Percentiles rank a stretch among this genome's conserved stretches.
Conservation (phyloP, 2,329 filamentous ascomycete species). For the Paraphoma chrysanthemicola region DNA sequence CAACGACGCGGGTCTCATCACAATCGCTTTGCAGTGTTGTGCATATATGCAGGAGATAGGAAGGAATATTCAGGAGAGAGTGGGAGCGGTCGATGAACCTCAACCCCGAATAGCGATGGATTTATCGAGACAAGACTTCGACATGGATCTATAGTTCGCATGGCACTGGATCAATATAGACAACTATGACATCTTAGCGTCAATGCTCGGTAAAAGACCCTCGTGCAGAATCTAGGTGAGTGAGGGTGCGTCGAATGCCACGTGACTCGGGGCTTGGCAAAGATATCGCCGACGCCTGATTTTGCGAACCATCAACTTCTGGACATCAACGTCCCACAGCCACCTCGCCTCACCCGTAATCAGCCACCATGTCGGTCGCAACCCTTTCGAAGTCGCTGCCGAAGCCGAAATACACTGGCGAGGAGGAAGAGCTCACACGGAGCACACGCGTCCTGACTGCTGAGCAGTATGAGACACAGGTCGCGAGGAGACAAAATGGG, state of each 20-base stretch:
- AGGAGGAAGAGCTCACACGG: slow-evolving; percentile 82
- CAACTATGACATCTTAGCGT: no score
- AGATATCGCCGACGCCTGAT: not conserved
- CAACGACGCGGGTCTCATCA: slow-evolving; percentile 1
- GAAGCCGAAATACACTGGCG: slow-evolving; percentile 88
- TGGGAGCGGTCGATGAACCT: not conserved
- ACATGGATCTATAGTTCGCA: no score
- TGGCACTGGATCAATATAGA: no score
- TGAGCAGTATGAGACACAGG: slow-evolving; percentile 82
- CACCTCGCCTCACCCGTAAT: not conserved
- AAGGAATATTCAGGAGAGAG: not conserved
- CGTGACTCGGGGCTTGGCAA: not conserved
- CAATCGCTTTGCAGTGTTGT: not conserved
- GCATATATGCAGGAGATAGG: not conserved
- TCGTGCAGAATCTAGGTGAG: not conserved
- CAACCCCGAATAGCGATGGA: no score
- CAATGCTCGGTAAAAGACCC: no score
- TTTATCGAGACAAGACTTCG: no score
- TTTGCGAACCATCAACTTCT: not conserved
- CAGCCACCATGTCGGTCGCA: slow-evolving; percentile 47
- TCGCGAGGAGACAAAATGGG: slow-evolving; percentile 73
- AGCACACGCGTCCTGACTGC: slow-evolving; percentile 84
- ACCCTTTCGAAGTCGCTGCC: slow-evolving; percentile 82
- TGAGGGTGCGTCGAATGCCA: not conserved
- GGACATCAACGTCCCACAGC: not conserved